Evolutionary conservation across 495 filamentous ascomycete genomes (phyloP).

Genomic region (Ascodesmis nigricans): DNA sequence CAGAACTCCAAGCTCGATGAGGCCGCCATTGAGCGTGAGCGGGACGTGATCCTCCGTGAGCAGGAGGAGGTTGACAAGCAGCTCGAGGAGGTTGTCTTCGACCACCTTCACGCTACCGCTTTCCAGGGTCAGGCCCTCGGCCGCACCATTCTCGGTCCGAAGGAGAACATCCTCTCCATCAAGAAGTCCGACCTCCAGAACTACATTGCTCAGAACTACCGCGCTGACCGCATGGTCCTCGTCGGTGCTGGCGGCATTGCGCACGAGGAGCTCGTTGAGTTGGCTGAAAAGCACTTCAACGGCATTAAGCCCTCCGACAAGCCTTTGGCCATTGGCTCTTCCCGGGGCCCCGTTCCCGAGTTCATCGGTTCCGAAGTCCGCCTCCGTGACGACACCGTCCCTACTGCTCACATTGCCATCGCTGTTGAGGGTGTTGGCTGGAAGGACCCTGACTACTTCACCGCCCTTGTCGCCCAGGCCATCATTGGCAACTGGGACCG

Average conservation of each 20-base stretch:
- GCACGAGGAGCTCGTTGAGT: constrained; percentile 77
- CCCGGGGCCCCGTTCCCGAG: constrained; percentile 60
- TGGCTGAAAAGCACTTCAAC: constrained; percentile 92
- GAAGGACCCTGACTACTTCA: constrained; percentile 98
- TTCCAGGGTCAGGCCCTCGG: constrained; percentile 90
- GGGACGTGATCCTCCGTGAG: constrained; percentile 94
- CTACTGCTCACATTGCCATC: constrained; percentile 91
- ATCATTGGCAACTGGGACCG: constrained; percentile 99
- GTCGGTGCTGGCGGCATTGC: constrained; percentile 88
- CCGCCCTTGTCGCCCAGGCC: constrained; percentile 85
- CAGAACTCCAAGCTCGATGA: constrained; percentile 96
- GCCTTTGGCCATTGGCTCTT: constrained; percentile 45
- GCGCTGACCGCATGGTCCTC: constrained; percentile 95
- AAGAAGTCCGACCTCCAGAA: constrained; percentile 64
- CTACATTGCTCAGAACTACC: constrained; percentile 99
- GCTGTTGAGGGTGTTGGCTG: constrained; percentile 98
- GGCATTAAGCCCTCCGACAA: constrained; percentile 39
- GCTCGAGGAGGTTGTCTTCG: constrained; percentile 96
- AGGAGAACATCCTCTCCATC: constrained; percentile 96
- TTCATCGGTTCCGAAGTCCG: constrained; percentile 92
- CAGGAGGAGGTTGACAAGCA: constrained; percentile 99
- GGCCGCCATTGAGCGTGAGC: constrained; percentile 81
- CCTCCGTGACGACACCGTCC: constrained; percentile 86
- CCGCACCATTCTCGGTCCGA: constrained; percentile 91
- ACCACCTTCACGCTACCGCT: constrained; percentile 95